Conservation (phyloP, 2,329 filamentous ascomycete species). For the Tolypocladium ophioglossoides region DNA sequence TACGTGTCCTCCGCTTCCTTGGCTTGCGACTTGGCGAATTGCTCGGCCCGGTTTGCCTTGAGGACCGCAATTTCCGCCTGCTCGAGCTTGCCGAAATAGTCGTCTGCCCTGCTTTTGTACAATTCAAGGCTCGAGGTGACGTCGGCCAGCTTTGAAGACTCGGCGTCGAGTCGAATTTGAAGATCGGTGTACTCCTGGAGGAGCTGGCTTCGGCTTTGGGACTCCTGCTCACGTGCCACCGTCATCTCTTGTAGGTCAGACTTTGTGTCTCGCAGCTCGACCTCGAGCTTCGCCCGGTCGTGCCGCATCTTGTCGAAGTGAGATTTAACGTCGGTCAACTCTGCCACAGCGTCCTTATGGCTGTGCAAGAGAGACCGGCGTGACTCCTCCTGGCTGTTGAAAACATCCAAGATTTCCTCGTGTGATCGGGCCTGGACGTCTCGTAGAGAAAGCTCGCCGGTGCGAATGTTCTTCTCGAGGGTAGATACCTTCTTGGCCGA, state of each 20-base stretch:
- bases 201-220: slow-evolving; percentile 76
- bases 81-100: slow-evolving; percentile 95
- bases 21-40: slow-evolving; percentile 84
- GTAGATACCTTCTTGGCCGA: slow-evolving; percentile 86
- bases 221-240: slow-evolving; percentile 72
- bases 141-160: slow-evolving; percentile 75
- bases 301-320: slow-evolving; percentile 83
- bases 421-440: slow-evolving; percentile 91
- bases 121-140: slow-evolving; percentile 73
- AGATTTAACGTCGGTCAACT: slow-evolving; percentile 76
- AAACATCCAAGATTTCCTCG: slow-evolving; percentile 83
- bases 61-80: slow-evolving; percentile 93
- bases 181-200: slow-evolving; percentile 88
- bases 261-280: slow-evolving; percentile 74
- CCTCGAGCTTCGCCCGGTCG: slow-evolving; percentile 66
- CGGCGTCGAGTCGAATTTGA: slow-evolving; percentile 84
- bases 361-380: slow-evolving; percentile 70
- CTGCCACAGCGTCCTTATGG: slow-evolving; percentile 76
- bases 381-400: slow-evolving; percentile 88
- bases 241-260: slow-evolving; percentile 78
- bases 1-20: slow-evolving; percentile 87
- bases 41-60: slow-evolving; percentile 83
- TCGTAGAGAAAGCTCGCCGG: slow-evolving; percentile 77
- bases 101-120: slow-evolving; percentile 87
- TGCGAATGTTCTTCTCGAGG: slow-evolving; percentile 76